Evolutionary conservation across 1,139 yeast species (phyloP), one percentile per base, ranked within the genome.

Genomic region (Magnusiomyces sp.): DNA sequence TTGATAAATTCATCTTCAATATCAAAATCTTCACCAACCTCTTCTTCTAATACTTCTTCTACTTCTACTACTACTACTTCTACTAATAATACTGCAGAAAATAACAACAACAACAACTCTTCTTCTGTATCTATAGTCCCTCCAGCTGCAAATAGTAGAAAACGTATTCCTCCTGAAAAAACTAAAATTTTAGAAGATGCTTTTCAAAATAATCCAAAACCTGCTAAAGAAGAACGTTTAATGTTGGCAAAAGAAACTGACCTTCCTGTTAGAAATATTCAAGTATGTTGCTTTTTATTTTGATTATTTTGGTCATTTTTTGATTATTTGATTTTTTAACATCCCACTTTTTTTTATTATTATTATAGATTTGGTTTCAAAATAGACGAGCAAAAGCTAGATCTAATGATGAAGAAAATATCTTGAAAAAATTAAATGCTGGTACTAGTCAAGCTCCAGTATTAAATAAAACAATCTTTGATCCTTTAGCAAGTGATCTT

Each of bases 301-400:
- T 38, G 6, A 9, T 17, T 16, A 6, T 17, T 38, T 38, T 38
- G 16, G 16, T 16, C 14, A 6, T 17, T 17, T 38, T 17, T 38
- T 17, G 16, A 6, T 7, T 36, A 9, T 36, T 36, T 9, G 6
- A 9, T n/a, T 36, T 36, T 36, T 36, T 36, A 6, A 9, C 9
- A 9, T 31, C 14, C 16, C 40, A 9, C 9, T 9, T 36, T 36
- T n/a, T 36, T 36, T n/a, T 36, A 14, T 36, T 36, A 36, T 43
- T 43, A 4, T 27, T 5, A 6, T 43, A 52, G 56, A 62, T 63
- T 44, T 63, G 67, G 67, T 62, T 63, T 51, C 67, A 63, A 47
- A 63, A 63, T 46, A 57, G 67, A 3, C 53, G 67, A 31, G 67
- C 67, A 7, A 61, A 58, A 50, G 56, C 55, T 7, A 45, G 62